Conservation (phyloP, 2,329 filamentous ascomycete genomes). For the Fusarium veterinarium region DNA sequence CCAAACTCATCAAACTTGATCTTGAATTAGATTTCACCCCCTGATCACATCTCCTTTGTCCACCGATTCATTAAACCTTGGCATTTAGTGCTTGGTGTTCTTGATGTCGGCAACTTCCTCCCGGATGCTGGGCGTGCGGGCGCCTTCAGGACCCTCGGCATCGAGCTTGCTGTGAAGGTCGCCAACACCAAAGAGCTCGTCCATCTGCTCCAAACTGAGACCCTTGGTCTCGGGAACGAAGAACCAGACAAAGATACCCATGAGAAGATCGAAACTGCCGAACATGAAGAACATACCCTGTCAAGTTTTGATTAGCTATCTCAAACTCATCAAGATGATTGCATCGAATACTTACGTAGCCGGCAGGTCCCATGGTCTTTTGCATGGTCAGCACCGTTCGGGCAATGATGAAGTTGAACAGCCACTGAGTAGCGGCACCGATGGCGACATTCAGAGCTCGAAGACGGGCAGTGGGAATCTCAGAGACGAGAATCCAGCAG, state of each 20-base stretch:
- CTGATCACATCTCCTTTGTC: background rate
- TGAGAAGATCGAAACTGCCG: conserved; percentile 71
- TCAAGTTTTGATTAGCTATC: conserved; percentile 8
- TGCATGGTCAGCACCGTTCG: conserved; percentile 74
- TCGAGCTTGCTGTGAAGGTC: conserved; percentile 52
- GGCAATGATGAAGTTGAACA: conserved; percentile 80
- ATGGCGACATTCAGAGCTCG: conserved; percentile 75
- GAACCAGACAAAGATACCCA: conserved; percentile 75
- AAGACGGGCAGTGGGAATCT: conserved; percentile 76
- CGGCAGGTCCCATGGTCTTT: conserved; percentile 58
- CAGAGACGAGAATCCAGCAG: conserved; percentile 77
- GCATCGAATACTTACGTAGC: conserved; percentile 51
- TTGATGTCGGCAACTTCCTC: conserved; percentile 41
- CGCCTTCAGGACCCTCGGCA: conserved; percentile 48
- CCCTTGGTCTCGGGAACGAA: conserved; percentile 79
- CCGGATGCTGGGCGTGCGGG: conserved; percentile 41
- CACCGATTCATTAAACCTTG: background rate
- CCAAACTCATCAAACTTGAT: background rate
- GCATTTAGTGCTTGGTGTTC: conserved; percentile 10
- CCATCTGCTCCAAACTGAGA: conserved; percentile 71
- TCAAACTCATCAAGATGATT: background rate
- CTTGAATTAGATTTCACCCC: background rate
- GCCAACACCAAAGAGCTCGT: conserved; percentile 72
- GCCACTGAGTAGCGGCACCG: conserved; percentile 76
- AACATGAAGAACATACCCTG: conserved; percentile 76